phyloP scores from a whole-genome alignment of 352 stramenopile species.

The Globisporangium middletonii region DNA sequence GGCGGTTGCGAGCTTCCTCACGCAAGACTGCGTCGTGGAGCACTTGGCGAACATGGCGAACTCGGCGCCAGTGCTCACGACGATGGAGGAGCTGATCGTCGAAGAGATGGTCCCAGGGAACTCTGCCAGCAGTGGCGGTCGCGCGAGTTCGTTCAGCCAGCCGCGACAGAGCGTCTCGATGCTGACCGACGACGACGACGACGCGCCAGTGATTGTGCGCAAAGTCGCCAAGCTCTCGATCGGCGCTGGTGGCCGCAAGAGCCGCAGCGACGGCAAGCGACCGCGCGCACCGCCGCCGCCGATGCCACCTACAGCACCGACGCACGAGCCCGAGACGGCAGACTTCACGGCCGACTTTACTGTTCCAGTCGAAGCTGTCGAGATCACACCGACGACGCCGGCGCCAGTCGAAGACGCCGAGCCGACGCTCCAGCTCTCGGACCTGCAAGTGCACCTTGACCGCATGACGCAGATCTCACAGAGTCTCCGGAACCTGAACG shows the following conservation, averaged over 20 bases:
- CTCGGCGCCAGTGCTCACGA: constrained; percentile 1
- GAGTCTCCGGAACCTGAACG: constrained; percentile 38
- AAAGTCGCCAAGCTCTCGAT: constrained; percentile 41
- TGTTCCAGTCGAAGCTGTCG: constrained; percentile 3
- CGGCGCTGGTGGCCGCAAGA: constrained; percentile 27
- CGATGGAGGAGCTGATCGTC: constrained; percentile 40
- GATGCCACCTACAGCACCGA: constrained; percentile 4
- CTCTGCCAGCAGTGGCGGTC: background rate
- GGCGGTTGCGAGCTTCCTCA: constrained; percentile 10
- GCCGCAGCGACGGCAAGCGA: constrained; percentile 14
- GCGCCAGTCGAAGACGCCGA: constrained; percentile 7
- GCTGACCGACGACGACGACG: constrained; percentile 11
- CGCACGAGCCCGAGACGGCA: constrained; percentile 18
- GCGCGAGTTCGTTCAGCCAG: constrained; percentile 14
- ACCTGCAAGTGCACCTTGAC: constrained; percentile 67
- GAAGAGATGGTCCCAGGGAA: constrained; percentile 45
- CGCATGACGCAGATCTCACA: constrained; percentile 72
- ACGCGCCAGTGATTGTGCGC: constrained; percentile 39
- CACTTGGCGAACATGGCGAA: background rate
- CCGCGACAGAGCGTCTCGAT: constrained; percentile 13
- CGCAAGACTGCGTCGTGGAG: constrained; percentile 7
- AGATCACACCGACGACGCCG: background rate
- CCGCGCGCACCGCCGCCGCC: constrained; percentile 6
- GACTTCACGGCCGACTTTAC: constrained; percentile 19
- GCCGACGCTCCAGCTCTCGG: constrained; percentile 44